These are phyloP conservation scores for Pleurotus platypus DNA, from an alignment of 768 basidiomycete species.

Conservation along the genomic window DNA sequence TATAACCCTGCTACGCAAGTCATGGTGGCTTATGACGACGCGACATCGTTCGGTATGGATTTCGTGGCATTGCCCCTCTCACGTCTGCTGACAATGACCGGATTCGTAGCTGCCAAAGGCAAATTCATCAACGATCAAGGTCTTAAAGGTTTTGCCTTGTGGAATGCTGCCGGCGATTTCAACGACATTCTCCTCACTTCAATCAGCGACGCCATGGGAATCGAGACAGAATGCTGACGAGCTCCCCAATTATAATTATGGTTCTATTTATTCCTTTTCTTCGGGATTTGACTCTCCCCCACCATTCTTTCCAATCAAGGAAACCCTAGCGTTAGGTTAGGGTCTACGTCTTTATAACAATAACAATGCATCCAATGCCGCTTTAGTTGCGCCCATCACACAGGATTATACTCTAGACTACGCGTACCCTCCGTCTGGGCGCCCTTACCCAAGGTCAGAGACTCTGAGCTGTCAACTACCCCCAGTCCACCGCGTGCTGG, in stretches of 20 bases:
- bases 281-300: background rate
- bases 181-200: constrained; percentile 42
- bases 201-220: constrained; percentile 20
- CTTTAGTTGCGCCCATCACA: too few relatives aligned
- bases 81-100: background rate
- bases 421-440: too few relatives aligned
- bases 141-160: constrained; percentile 65
- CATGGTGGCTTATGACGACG: constrained; percentile 49
- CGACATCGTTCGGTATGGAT: background rate
- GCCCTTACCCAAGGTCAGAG: too few relatives aligned
- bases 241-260: background rate
- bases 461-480: too few relatives aligned
- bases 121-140: constrained; percentile 46
- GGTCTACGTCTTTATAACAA: too few relatives aligned
- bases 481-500: too few relatives aligned
- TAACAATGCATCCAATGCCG: too few relatives aligned
- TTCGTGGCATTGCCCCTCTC: background rate
- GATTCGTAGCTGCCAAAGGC: constrained; percentile 49
- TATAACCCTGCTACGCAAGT: constrained; percentile 37
- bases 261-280: background rate
- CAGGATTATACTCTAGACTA: too few relatives aligned
- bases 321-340: too few relatives aligned
- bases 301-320: too few relatives aligned
- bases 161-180: constrained; percentile 70
- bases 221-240: constrained; percentile 9